Base-by-base conservation (phyloP, 2,329 filamentous ascomycete genomes). In the Colletotrichum gloeosporioides region DNA sequence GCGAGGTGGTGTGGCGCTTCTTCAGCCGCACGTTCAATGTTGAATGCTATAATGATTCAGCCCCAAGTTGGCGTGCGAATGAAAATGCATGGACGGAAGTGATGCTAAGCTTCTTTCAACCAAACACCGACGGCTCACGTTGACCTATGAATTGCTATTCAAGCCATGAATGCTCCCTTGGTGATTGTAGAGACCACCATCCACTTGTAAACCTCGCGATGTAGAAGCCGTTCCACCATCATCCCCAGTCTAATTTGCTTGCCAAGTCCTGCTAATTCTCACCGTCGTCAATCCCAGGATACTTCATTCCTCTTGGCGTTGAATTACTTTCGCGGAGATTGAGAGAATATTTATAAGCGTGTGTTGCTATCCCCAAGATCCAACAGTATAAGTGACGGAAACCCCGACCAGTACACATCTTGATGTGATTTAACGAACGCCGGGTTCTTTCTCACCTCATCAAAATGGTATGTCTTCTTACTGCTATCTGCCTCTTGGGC, bases 251-350 rank as follows among this genome's bases (percentile, higher is more conserved):
- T n/a, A 10, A 6, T 10, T 12, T 44, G 18, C 39, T 44, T 44
- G 39, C 39, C 18, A 44, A 44, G 39, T n/a, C 3, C 18, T n/a
- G 9, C 9, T 44, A n/a, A 12, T 12, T n/a, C 0, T 44, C 18
- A 0, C 18, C 4, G 10, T 10, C 9, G n/a, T 44, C 0, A 18
- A 57, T 5, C 2, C 22, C 0, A 5, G 3, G 8, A 12, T 29
- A 25, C 7, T 59, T 15, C 22, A 29, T 16, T 25, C 5, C 5
- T 15, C 55, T 59, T 59, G 55, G 55, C 13, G 29, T 10, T 18
- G 4, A 0, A 59, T 25, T 16, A 12, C 55, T 59, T 25, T 8
- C 27, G 5, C 55, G 22, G 22, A 59, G 22, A 59, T 25, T 29
- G 22, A 29, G 25, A 18, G 55, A 59, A 59, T 3, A 18, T 6